Percentiles rank a stretch among this genome's conserved stretches.
Evolutionary conservation across 257 asterid genomes (phyloP).

Genomic region (Cordia subcordata): DNA sequence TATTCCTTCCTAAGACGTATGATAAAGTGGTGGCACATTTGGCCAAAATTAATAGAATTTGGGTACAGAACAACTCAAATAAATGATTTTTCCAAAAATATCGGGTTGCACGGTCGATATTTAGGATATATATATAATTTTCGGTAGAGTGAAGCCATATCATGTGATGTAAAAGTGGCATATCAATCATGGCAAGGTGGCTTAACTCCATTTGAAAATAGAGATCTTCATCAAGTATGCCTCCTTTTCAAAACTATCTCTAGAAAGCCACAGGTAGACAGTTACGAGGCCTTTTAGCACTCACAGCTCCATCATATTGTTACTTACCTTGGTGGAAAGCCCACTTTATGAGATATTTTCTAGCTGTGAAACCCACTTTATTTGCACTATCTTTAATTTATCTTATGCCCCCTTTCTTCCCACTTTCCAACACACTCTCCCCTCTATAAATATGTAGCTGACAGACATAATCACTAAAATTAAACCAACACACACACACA

Average conservation of each 20-base stretch:
- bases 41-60: too few relatives aligned
- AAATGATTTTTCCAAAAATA: too few relatives aligned
- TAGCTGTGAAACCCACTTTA: constrained; percentile 8
- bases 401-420: not conserved
- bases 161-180: constrained; percentile 1
- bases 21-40: too few relatives aligned
- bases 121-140: too few relatives aligned
- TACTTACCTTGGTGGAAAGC: constrained; percentile 14
- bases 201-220: constrained; percentile 11
- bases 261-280: not conserved
- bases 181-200: constrained; percentile 8
- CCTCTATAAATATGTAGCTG: too few relatives aligned
- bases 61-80: too few relatives aligned
- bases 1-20: too few relatives aligned
- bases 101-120: too few relatives aligned
- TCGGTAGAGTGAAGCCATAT: too few relatives aligned
- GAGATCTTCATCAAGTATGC: not conserved
- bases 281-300: constrained; percentile 2
- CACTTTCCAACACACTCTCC: too few relatives aligned
- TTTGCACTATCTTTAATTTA: not conserved
- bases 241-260: not conserved
- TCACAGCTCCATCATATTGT: not conserved
- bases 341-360: constrained; percentile 15
- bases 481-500: too few relatives aligned
- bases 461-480: too few relatives aligned